phyloP scores from a whole-genome alignment of 2,329 filamentous ascomycete species.

The Colletotrichum liriopes region DNA sequence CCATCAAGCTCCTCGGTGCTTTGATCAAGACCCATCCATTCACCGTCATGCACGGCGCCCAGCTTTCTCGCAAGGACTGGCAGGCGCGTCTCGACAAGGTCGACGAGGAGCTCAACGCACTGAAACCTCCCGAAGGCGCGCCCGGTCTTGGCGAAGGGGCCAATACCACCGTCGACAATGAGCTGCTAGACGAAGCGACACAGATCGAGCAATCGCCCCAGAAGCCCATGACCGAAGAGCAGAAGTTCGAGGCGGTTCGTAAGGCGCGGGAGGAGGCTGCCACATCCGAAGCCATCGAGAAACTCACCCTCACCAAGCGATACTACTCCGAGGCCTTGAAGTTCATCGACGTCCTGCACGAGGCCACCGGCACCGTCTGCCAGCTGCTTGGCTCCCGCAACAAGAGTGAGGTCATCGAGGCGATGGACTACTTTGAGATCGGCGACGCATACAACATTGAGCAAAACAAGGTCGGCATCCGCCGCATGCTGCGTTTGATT shows the following conservation, averaged over 20 bases:
- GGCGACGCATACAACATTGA: conserved; percentile 97
- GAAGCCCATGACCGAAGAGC: conserved; percentile 81
- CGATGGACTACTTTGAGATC: conserved; percentile 98
- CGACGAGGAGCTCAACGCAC: conserved; percentile 83
- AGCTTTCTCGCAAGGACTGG: conserved; percentile 90
- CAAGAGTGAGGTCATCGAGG: conserved; percentile 98
- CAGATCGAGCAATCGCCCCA: conserved; percentile 77
- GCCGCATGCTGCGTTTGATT: conserved; percentile 95
- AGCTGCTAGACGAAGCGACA: conserved; percentile 90
- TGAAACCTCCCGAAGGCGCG: conserved; percentile 83
- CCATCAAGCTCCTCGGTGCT: conserved; percentile 90
- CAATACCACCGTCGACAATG: conserved; percentile 81
- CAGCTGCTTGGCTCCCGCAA: conserved; percentile 95
- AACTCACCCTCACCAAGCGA: conserved; percentile 87
- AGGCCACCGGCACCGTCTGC: conserved; percentile 84
- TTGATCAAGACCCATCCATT: conserved; percentile 97
- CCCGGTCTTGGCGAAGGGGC: conserved; percentile 80
- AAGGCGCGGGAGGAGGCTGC: conserved; percentile 91
- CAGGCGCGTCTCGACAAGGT: conserved; percentile 84
- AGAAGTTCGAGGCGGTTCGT: conserved; percentile 80
- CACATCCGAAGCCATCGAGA: conserved; percentile 89
- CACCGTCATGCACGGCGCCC: conserved; percentile 89
- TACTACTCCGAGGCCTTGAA: conserved; percentile 95
- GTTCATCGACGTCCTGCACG: conserved; percentile 93
- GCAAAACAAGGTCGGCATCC: conserved; percentile 91